Evolutionary conservation across 1,284 basidiomycete species (phyloP), one percentile per base, ranked within the genome.

Genomic region (Hortiboletus rubellus): DNA sequence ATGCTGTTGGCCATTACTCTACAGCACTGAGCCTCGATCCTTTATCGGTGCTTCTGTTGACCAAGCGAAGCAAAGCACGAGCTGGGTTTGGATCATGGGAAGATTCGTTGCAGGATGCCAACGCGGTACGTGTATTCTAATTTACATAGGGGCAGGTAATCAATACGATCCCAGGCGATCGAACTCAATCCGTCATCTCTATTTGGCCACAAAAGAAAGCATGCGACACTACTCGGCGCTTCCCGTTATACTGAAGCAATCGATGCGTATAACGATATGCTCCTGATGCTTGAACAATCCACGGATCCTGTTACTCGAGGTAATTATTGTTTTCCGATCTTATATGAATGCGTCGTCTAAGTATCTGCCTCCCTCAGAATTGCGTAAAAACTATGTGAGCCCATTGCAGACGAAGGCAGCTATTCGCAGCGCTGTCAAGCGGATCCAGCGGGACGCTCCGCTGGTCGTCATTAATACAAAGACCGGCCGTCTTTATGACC

Each of bases 31-130:
- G 5, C 9, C 46, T 57, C 17, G 7, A 51, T 2, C 34, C 55
- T 8, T 52, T 11, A 18, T 51, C 50, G 5, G 33, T 1, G 3
- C 30, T 17, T 10, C 5, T 51, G 3, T 30, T 58, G n/a, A n/a
- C n/a, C 5, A 58, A 58, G 12, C 45, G 40, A 22, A 57, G 55
- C 27, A 58, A 33, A 38, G 55, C 34, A 18, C 33, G 40, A 18
- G 45, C 40, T 11, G 14, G 0, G 17, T 27, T 18, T 18, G 40
- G 11, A 18, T 50, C 7, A 17, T 57, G 55, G 55, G 10, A 43
- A 2, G 55, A 58, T 3, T 46, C 55, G 5, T 7, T 57, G 12
- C 22, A 22, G 22, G 15, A 56, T 18, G 55, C 45, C 4, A 22
- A 50, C 31, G 27, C 12, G 12, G 55, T 57, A 58, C 8, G 31